Evolutionary conservation across 257 asterid species (phyloP), one percentile per base, ranked within the genome.

Genomic region (Verbascum thapsus): DNA sequence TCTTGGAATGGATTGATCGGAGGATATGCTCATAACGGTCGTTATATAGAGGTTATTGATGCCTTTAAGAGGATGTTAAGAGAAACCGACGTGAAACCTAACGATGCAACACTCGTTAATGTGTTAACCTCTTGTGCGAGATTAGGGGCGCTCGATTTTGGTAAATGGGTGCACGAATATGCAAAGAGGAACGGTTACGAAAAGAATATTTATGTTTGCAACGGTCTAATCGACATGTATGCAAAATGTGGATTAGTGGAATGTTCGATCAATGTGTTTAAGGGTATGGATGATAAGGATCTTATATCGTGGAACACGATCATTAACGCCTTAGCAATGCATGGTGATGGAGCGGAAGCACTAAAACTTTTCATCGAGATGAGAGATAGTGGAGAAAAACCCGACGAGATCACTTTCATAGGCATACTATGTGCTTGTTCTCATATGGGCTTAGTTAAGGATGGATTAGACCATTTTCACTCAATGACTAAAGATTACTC

Each of bases 1-100:
- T 84, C 98, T 7, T 91, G 98, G 98, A 91, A 91, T 66, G 95
- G 82, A 13, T 63, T 91, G 64, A 83, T 91, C 16, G 88, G 84
- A 66, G 96, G 92, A 10, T 91, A 91, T 40, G 84, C 84, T 40
- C 88, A 72, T 38, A 73, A 71, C 59, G 78, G 80, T 10, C 63
- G 47, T 37, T 86, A 72, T 61, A 7, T 15, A 10, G 71, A 86
- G 44, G 94, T 83, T 66, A 79, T 91, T 58, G 58, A 50, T 54
- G 74, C 85, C 16, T 91, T 85, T 53, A 65, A 74, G 67, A 78
- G 73, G 78, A 88, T 91, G 96, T 49, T 86, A 38, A 43, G 53
- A 26, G 88, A 83, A 65, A 65, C 61, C 12, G 56, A 75, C 48
- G 88, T 87, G 76, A 76, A 58, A 67, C 98, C 97, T 47, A 83